Evolutionary conservation across 208 protist species (phyloP).

Genomic region (Crithidia acanthocephali): DNA sequence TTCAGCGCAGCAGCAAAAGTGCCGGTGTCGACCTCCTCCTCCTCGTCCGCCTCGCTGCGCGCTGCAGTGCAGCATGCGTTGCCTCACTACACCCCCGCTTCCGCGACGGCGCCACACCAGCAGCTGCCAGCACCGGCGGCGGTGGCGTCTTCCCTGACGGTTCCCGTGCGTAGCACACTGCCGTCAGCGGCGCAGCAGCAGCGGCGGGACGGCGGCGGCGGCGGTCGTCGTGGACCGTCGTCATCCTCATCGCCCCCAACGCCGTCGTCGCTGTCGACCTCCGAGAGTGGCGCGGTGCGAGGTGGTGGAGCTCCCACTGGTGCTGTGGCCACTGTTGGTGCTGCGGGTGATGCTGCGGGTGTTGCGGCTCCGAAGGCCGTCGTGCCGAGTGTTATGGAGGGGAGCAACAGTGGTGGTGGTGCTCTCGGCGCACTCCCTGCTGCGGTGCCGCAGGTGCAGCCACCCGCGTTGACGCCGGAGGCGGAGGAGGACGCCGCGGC

Average conservation of each 20-base stretch:
- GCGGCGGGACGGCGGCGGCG: neutral
- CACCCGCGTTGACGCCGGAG: neutral
- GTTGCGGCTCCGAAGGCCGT: too few relatives aligned
- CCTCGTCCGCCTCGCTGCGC: conserved; percentile 9
- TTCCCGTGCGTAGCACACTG: neutral
- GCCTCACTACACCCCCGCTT: neutral
- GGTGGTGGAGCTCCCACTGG: neutral
- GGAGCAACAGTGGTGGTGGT: too few relatives aligned
- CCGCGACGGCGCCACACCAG: neutral
- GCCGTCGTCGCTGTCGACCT: conserved; percentile 20
- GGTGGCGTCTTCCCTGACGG: neutral
- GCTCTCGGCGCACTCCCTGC: neutral
- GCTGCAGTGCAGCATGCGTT: neutral
- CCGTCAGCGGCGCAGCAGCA: neutral
- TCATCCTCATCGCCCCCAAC: conserved; percentile 25
- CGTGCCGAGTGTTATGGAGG: neutral
- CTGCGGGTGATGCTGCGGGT: too few relatives aligned
- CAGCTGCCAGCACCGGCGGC: neutral
- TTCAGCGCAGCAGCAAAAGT: neutral
- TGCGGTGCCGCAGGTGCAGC: neutral
- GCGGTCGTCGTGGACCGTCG: neutral
- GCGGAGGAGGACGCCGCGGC: conserved; percentile 6
- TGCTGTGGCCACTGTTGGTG: neutral
- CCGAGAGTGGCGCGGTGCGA: conserved; percentile 4
- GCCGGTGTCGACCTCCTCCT: neutral